phyloP scores from a whole-genome alignment of 2,329 filamentous ascomycete species.

The Aureobasidium melanogenum region DNA sequence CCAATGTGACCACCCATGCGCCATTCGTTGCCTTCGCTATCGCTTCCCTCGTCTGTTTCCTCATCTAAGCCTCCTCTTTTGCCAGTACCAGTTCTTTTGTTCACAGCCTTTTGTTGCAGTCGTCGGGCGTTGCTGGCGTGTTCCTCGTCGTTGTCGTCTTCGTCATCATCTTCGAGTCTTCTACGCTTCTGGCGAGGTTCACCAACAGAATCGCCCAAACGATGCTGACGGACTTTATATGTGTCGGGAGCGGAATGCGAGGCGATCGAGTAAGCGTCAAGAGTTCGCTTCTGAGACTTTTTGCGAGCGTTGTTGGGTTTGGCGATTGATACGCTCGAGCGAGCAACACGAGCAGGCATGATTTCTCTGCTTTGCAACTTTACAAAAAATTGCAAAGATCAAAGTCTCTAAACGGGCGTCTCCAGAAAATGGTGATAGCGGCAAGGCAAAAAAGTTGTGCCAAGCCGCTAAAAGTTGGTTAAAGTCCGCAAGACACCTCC shows the following conservation, averaged over 20 bases:
- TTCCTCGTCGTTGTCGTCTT: slow-evolving; percentile 42
- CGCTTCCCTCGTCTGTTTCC: slow-evolving; percentile 64
- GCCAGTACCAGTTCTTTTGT: slow-evolving; percentile 17
- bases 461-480: slow-evolving; percentile 5
- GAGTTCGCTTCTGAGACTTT: slow-evolving; percentile 44
- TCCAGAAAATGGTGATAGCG: not conserved
- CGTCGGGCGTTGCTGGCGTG: slow-evolving; percentile 23
- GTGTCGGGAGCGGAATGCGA: slow-evolving; percentile 46
- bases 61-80: slow-evolving; percentile 22
- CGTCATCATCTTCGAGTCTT: slow-evolving; percentile 39
- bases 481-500: slow-evolving; percentile 11
- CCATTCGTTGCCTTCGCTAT: slow-evolving; percentile 82
- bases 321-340: slow-evolving; percentile 24
- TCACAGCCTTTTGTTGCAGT: slow-evolving; percentile 24
- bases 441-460: slow-evolving; percentile 5
- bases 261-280: slow-evolving; percentile 60
- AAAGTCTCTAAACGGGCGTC: not conserved
- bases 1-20: slow-evolving; percentile 58
- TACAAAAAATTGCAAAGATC: not conserved
- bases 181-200: slow-evolving; percentile 35
- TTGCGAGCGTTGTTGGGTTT: slow-evolving; percentile 27
- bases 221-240: slow-evolving; percentile 45
- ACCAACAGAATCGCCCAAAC: slow-evolving; percentile 47
- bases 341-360: slow-evolving; percentile 39
- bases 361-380: slow-evolving; percentile 12